Conservation (phyloP, 31 red algal genomes). For the Porphyra umbilicalis region DNA sequence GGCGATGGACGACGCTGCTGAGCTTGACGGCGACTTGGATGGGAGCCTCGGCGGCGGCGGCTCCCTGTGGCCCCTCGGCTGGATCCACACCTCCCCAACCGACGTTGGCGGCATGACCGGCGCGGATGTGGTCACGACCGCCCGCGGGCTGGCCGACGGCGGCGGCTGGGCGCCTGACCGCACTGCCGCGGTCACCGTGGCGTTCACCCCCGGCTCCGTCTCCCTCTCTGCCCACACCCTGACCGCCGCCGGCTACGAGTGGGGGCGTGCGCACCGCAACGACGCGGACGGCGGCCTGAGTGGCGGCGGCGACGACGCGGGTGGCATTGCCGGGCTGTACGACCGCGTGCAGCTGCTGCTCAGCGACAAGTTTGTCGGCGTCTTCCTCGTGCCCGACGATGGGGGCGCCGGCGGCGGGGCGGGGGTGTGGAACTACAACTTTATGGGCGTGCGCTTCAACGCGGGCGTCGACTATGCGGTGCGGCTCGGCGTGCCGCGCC, state of each 20-base stretch:
- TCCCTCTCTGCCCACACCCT: slow-evolving; percentile 66
- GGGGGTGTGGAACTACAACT: slow-evolving; percentile 86
- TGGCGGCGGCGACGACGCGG: slow-evolving; percentile 12
- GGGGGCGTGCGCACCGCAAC: slow-evolving; percentile 49
- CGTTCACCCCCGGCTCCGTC: slow-evolving; percentile 85
- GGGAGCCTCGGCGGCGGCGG: not conserved
- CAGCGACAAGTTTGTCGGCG: slow-evolving; percentile 80
- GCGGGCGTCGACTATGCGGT: slow-evolving; percentile 45
- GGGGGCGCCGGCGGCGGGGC: not conserved
- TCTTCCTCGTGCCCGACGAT: slow-evolving; percentile 67
- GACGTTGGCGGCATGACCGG: slow-evolving; percentile 62
- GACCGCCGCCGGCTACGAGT: slow-evolving; percentile 63
- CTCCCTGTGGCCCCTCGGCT: slow-evolving; percentile 39
- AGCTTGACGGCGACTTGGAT: not conserved
- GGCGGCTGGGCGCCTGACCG: slow-evolving; percentile 21
- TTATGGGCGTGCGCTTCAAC: slow-evolving; percentile 63
- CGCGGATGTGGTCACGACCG: slow-evolving; percentile 63
- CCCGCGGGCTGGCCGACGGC: slow-evolving; percentile 34
- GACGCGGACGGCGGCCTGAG: not conserved
- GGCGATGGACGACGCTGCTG: slow-evolving; percentile 23
- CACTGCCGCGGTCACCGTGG: slow-evolving; percentile 61
- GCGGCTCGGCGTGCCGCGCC: slow-evolving; percentile 53
- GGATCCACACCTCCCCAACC: slow-evolving; percentile 90
- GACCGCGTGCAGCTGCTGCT: slow-evolving; percentile 74
- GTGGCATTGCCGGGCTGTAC: slow-evolving; percentile 54